Base-by-base conservation (phyloP, 2,329 filamentous ascomycete genomes). In the Penicillium sp. region DNA sequence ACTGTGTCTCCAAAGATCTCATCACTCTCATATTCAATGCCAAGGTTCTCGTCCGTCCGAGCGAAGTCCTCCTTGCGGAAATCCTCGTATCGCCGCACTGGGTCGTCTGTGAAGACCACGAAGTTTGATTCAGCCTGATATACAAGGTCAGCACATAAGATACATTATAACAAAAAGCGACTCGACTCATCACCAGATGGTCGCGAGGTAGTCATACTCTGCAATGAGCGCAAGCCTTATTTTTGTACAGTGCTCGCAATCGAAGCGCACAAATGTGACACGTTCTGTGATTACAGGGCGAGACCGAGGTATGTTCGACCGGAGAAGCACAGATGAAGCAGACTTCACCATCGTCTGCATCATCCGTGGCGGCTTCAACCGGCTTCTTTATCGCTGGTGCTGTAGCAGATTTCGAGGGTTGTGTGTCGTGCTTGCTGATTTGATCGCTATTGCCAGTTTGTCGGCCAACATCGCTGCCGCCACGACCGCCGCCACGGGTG, bases 261-360 rank as follows among this genome's bases (percentile, higher is more conserved):
- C 94, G 84, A 63, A 99, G 77, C 9, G 91, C 88, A 73, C 94
- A 99, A 61, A 97, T 96, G 76, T 99, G 94, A 71, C 94, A 99
- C 45, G 93, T 97, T 53, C 90, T 84, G 76, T 99, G 94, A 73
- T 97, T 97, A 76, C 94, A 99, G 18, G 94, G 93, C 30, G 92
- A 86, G 61, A 99, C 85, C 9, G 92, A 89, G 65, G 90, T 86
- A 77, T 97, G 91, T 45, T 89, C 85, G 44, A 99, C 87, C 2
- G 87, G 84, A 61, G 92, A 96, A 53, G 94, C 93, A 75, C 94
- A 99, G 68, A 99, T 99, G 75, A 97, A 97, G 83, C 94, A 99
- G 57, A 97, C 83, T 59, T 97, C 91, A 26, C 81, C 87, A 52
- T 91, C 88, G 29, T 78, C 78, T 23, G 81, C 82, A 44, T 83